Evolutionary conservation across 257 asterid species (phyloP), one percentile per base, ranked within the genome.

Genomic region (Gentiana dahurica): DNA sequence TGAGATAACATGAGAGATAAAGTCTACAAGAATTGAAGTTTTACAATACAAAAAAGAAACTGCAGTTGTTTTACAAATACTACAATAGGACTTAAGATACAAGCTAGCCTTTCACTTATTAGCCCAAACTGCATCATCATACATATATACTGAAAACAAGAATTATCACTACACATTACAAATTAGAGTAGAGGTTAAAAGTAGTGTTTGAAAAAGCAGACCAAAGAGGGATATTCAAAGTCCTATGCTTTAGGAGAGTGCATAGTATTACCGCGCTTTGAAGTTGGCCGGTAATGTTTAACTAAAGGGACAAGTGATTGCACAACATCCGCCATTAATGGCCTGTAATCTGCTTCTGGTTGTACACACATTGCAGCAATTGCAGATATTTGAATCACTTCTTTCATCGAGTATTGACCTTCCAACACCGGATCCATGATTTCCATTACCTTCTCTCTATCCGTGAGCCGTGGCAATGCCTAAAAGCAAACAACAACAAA

Each of bases 361-460:
- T 86, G 96, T 12, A 90, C 86, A 55, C 96, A 90, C 95, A 86
- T 86, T 43, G 96, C 95, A 45, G 96, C 96, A 48, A 90, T 87
- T 12, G 97, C 96, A 0, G 96, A 95, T 4, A 90, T 84, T 68
- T 90, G 97, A 69, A 87, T 67, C 15, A 76, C 91, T 66, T 90
- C 97, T 79, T 87, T 87, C 85, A 77, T 71, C 3, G 95, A 79
- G 74, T 80, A 84, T 66, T 84, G 91, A 15, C 95, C 96, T 70
- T 86, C 97, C 45, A 90, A 36, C 7, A 69, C 75, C 0, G 89
- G 95, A 70, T 90, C 97, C 95, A 90, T 90, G 6, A 90, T 86
- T 66, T 79, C 62, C 4, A 82, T 72, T 3, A 90, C 96, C 68
- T 82, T 86, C 32, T 90, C 94, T 74, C 95, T 75, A 53, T 90